phyloP scores from a whole-genome alignment of 2,329 filamentous ascomycete genomes.

The Curvularia spicifera region DNA sequence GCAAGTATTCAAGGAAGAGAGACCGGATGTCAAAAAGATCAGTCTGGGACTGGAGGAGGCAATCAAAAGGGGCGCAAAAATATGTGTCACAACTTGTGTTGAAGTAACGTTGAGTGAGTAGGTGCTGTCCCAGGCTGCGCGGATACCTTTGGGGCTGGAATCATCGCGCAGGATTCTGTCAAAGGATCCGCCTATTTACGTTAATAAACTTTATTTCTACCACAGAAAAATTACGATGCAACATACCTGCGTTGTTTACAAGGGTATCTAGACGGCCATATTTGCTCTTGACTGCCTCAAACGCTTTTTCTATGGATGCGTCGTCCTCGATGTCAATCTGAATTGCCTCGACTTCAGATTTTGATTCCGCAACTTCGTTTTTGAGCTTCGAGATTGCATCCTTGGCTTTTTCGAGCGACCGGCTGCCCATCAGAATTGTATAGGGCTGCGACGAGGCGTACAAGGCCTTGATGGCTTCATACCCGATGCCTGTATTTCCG shows the following conservation, averaged over 20 bases:
- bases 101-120: constrained; percentile 51
- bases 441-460: constrained; percentile 51
- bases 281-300: constrained; percentile 51
- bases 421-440: constrained; percentile 66
- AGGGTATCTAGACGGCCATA: constrained; percentile 59
- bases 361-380: constrained; percentile 50
- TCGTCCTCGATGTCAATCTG: constrained; percentile 63
- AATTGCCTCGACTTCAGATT: constrained; percentile 55
- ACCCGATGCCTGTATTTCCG: constrained; percentile 67
- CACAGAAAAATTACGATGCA: neutral
- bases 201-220: neutral
- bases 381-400: constrained; percentile 43
- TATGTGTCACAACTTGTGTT: constrained; percentile 48
- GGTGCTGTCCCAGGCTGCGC: constrained; percentile 46
- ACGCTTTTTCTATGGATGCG: constrained; percentile 57
- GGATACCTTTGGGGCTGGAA: constrained; percentile 37
- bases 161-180: constrained; percentile 47
- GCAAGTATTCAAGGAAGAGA: constrained; percentile 48
- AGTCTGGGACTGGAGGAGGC: constrained; percentile 45
- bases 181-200: constrained; percentile 55
- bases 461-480: constrained; percentile 63
- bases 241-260: constrained; percentile 63
- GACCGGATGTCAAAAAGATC: constrained; percentile 52
- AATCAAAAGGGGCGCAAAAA: constrained; percentile 49
- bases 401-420: constrained; percentile 59